Conservation (phyloP, 2,329 filamentous ascomycete genomes). For the Hortaea sp. region DNA sequence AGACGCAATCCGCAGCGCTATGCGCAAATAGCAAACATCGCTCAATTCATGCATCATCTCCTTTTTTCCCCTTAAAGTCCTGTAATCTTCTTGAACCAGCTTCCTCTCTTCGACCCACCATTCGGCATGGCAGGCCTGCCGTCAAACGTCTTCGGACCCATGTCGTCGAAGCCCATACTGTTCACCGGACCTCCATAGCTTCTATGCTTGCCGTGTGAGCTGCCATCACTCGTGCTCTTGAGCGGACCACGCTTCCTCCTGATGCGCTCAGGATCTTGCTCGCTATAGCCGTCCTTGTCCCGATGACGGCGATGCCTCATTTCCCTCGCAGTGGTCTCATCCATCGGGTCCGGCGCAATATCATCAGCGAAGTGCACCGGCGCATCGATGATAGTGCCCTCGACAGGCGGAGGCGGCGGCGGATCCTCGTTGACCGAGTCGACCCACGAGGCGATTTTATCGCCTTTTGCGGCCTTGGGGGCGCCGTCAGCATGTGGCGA, state of each 20-base stretch:
- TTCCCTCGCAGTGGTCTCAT: constrained; percentile 22
- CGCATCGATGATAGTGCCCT: constrained; percentile 38
- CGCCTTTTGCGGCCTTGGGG: constrained; percentile 26
- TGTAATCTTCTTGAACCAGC: constrained; percentile 40
- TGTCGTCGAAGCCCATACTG: constrained; percentile 23
- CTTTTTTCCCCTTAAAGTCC: neutral
- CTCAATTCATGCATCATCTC: neutral
- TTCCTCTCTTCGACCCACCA: constrained; percentile 29
- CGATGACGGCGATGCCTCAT: constrained; percentile 16
- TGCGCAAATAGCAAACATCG: neutral
- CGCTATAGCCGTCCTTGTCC: constrained; percentile 11
- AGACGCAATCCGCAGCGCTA: neutral
- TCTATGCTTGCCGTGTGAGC: constrained; percentile 15
- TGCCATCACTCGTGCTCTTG: constrained; percentile 26
- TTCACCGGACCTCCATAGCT: constrained; percentile 21
- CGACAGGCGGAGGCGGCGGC: constrained; percentile 35
- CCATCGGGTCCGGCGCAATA: constrained; percentile 13
- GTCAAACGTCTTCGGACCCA: constrained; percentile 31
- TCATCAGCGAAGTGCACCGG: constrained; percentile 21
- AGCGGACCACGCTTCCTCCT: constrained; percentile 15
- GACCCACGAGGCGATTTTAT: constrained; percentile 43
- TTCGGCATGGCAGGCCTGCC: constrained; percentile 24
- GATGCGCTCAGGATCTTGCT: constrained; percentile 13
- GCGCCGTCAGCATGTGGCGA: constrained; percentile 17
- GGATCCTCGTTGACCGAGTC: constrained; percentile 36